Percentiles rank a stretch among this genome's conserved stretches.
Evolutionary conservation across 75 land plant genomes (phyloP).

Genomic region (Isoetes taiwanensis): DNA sequence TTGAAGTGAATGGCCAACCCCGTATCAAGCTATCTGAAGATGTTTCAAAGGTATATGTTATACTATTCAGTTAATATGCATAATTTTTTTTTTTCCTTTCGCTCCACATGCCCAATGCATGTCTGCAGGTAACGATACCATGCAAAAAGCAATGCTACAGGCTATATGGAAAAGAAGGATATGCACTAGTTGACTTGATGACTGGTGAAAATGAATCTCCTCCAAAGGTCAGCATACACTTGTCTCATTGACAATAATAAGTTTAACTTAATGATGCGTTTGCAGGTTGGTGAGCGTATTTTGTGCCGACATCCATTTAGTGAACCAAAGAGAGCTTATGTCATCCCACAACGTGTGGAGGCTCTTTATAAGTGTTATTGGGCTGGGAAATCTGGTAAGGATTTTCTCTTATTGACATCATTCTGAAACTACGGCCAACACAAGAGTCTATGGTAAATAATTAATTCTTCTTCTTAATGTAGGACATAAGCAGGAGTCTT

Average conservation of each 20-base stretch:
- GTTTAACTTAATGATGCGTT: no score
- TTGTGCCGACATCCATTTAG: conserved; percentile 1
- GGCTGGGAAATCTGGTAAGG: conserved; percentile 6
- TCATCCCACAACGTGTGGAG: neutral
- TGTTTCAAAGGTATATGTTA: neutral
- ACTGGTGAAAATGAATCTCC: neutral
- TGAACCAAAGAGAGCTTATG: neutral
- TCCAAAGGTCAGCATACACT: conserved; percentile 1
- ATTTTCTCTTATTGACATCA: neutral
- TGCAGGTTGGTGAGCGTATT: conserved; percentile 6
- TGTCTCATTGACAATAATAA: neutral
- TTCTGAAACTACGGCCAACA: neutral
- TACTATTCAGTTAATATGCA: no score
- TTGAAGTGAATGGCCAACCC: neutral
- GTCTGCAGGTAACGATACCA: conserved; percentile 4
- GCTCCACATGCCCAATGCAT: no score
- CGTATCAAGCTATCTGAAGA: conserved; percentile 6
- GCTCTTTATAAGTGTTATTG: neutral
- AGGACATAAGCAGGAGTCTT: neutral
- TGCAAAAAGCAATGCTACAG: conserved; percentile 7
- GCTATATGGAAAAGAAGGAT: conserved; percentile 5
- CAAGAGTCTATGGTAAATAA: neutral
- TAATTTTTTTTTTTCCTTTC: no score
- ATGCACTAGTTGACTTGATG: neutral
- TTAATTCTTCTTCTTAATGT: neutral